Evolutionary conservation across 176 grass and related monocot species (phyloP).

Genomic region (Melocanna baccifera): DNA sequence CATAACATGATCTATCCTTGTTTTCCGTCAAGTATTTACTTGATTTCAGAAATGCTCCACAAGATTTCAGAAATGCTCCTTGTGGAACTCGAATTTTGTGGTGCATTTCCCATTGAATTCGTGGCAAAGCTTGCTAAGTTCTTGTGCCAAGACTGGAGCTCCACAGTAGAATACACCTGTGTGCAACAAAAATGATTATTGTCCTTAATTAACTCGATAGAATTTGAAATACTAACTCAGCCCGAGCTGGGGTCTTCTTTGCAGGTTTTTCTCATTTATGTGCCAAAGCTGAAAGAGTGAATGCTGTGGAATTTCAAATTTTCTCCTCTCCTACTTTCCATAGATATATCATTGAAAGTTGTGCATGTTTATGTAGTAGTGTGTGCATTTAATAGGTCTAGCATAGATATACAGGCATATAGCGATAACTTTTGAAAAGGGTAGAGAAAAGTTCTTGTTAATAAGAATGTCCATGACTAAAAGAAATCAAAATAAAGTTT

Average conservation of each 20-base stretch:
- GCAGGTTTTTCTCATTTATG: neutral
- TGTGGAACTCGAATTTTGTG: constrained; percentile 92
- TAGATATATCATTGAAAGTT: neutral
- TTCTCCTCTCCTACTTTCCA: neutral
- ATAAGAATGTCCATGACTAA: neutral
- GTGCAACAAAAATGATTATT: constrained; percentile 28
- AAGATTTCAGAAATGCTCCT: constrained; percentile 90
- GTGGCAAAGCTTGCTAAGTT: constrained; percentile 86
- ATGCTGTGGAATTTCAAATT: neutral
- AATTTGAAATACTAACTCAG: neutral
- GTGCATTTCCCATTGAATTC: constrained; percentile 84
- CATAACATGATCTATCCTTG: constrained; percentile 10
- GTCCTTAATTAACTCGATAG: neutral
- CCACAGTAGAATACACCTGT: constrained; percentile 99
- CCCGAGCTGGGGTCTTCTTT: neutral
- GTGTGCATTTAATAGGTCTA: neutral
- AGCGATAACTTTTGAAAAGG: neutral
- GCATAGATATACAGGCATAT: neutral
- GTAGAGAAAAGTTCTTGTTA: neutral
- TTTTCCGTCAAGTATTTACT: constrained; percentile 41
- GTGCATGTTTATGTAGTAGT: neutral
- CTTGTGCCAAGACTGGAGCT: constrained; percentile 82
- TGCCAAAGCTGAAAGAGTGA: neutral
- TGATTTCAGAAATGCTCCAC: constrained; percentile 86
- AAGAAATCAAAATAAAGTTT: neutral